Base-by-base conservation (phyloP, 805 yeast species). In the Suhomyces pyralidae region DNA sequence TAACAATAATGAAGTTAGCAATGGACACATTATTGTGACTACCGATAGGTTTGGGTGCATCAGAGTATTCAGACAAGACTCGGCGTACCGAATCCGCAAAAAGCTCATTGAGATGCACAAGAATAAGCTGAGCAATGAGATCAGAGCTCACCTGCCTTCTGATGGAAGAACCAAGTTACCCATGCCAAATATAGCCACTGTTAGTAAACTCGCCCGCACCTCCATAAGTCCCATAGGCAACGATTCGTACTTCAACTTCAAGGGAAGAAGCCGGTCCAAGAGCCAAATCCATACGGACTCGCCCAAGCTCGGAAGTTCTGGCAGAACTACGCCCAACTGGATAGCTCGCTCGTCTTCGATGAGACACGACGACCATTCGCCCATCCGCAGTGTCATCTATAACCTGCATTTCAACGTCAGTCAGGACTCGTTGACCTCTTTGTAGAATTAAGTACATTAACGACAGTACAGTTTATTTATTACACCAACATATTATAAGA, bases 61-160 rank as follows among this genome's bases (percentile, higher is more conserved):
- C 28, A 69, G 94, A 45, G 87, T 91, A 0, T 88, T 88, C 65
- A 76, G 97, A 62, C 86, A 89, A 52, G 97, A 91, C 65, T 77
- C 86, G 50, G 86, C 94, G 0, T 74, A 81, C 49, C 55, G 57
- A 17, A 57, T 66, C 30, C 55, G 80, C 17, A 72, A 70, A 51
- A 46, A 51, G 26, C 48, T 65, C n/a, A 45, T 57, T n/a, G 61
- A 56, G 2, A 14, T 54, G 28, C 42, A 46, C 25, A 56, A 55
- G 45, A 22, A 51, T 24, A 46, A 30, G 40, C 25, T 22, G 12
- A 7, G 15, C 9, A 42, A n/a, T 19, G 46, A 40, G 14, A 20
- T 7, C 8, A 32, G 36, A 32, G 36, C 36, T 5, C 26, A 38
- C 5, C 6, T 5, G 7, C 42, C 42, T 17, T n/a, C 8, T 19